A percentile compares a stretch with the other conserved stretches of the same genome.
These are phyloP conservation scores for Candida insectorum DNA, from an alignment of 805 yeast genomes.

Conservation along the genomic window DNA sequence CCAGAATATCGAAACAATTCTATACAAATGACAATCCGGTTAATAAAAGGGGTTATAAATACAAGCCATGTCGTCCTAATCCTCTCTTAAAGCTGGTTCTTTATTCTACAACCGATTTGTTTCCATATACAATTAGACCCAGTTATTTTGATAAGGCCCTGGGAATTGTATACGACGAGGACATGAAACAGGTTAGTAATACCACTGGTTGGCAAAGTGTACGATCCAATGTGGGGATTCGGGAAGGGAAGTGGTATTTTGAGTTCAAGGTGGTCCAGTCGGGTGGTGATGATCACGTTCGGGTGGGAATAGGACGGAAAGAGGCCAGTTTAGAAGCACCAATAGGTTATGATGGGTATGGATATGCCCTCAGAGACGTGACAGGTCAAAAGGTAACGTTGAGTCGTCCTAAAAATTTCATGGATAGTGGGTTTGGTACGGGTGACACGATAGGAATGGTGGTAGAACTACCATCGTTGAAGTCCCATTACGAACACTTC, in stretches of 20 bases:
- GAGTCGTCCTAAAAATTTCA: conserved; percentile 56
- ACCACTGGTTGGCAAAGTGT: conserved; percentile 75
- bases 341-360: conserved; percentile 91
- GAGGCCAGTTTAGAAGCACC: conserved; percentile 94
- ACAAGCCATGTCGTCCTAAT: conserved; percentile 73
- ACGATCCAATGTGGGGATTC: conserved; percentile 68
- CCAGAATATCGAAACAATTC: too few relatives aligned
- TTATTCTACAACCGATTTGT: conserved; percentile 71
- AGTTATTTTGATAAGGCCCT: conserved; percentile 69
- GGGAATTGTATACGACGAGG: conserved; percentile 40
- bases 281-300: conserved; percentile 48
- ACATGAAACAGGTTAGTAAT: conserved; percentile 42
- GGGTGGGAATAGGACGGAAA: conserved; percentile 79
- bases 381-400: conserved; percentile 73
- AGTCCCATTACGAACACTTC: conserved; percentile 43
- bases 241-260: conserved; percentile 78
- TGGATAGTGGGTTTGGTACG: conserved; percentile 52
- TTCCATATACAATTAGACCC: conserved; percentile 58
- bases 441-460: conserved; percentile 87
- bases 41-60: conserved; percentile 78
- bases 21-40: conserved; percentile 65
- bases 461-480: conserved; percentile 59
- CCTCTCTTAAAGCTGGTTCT: conserved; percentile 53
- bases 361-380: conserved; percentile 84
- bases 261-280: conserved; percentile 60